Base-by-base conservation (phyloP, 257 asterid genomes). In the Solanum habrochaites region DNA sequence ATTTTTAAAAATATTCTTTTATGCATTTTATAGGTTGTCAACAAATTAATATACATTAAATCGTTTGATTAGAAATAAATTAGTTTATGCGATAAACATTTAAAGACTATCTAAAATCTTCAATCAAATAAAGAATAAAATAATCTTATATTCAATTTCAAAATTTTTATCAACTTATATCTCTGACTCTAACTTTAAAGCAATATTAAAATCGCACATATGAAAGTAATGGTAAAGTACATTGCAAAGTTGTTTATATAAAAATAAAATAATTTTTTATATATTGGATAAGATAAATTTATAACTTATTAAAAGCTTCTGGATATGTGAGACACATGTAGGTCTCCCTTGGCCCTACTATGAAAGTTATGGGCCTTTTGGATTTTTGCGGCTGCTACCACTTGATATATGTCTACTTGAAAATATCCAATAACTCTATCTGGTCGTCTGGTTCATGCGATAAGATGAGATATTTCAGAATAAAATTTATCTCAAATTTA, bases 111-210 rank as follows among this genome's bases (percentile, higher is more conserved):
- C 10, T 52, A 52, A 16, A 16, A 52, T 8, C 3, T 52, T 23
- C 3, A 15, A 49, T 15, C 1, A 49, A 49, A 49, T 2, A 0
- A 0, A 49, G 1, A 52, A 52, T 2, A 52, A 52, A 52, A 52
- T 52, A 16, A 52, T 2, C 0, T 18, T 52, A 52, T 0, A 16
- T 52, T 52, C 7, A 0, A 6, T 52, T 52, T 52, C 0, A 3
- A 18, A 18, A 16, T 18, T 52, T 18, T 18, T 52, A 18, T 52
- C 32, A 18, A 10, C n/a, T 52, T 52, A 52, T 52, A 16, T 16
- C 18, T 52, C 23, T 5, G 0, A 0, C 7, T 18, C 0, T 1
- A 52, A 52, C 62, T 16, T 52, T 2, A 0, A 18, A 52, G 10
- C 13, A 23, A 23, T 62, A 7, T 62, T 62, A 23, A 62, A n/a